Evolutionary conservation across 2,329 filamentous ascomycete species (phyloP).

Genomic region (Microcera coccophila): DNA sequence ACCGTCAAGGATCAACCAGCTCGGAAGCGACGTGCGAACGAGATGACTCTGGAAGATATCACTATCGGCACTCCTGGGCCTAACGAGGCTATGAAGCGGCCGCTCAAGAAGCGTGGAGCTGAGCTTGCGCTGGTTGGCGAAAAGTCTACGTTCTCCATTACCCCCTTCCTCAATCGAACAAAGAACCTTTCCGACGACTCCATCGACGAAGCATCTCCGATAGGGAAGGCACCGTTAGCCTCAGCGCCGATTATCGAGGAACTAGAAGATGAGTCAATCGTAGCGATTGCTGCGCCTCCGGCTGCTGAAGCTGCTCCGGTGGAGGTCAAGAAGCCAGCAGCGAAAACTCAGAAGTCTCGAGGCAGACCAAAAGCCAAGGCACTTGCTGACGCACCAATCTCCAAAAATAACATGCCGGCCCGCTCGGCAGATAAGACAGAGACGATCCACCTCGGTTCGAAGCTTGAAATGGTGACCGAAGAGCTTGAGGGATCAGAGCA

Average conservation of each 20-base stretch:
- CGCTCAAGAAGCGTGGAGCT: slow-evolving; percentile 53
- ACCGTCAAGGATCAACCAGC: slow-evolving; percentile 30
- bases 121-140: slow-evolving; percentile 61
- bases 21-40: slow-evolving; percentile 46
- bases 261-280: slow-evolving; percentile 23
- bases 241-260: slow-evolving; percentile 32
- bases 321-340: slow-evolving; percentile 10
- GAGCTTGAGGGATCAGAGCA: slow-evolving; percentile 30
- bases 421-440: slow-evolving; percentile 34
- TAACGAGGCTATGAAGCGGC: slow-evolving; percentile 40
- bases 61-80: slow-evolving; percentile 47
- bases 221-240: slow-evolving; percentile 10
- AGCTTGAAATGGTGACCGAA: slow-evolving; percentile 40
- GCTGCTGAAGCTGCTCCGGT: slow-evolving; percentile 2
- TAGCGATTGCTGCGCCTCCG: slow-evolving; percentile 1
- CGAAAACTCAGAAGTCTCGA: slow-evolving; percentile 36
- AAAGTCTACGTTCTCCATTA: slow-evolving; percentile 91
- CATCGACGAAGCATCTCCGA: slow-evolving; percentile 23
- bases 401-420: slow-evolving; percentile 44
- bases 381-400: slow-evolving; percentile 42
- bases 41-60: slow-evolving; percentile 43
- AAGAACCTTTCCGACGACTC: slow-evolving; percentile 48
- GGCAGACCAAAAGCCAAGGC: slow-evolving; percentile 41
- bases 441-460: slow-evolving; percentile 14
- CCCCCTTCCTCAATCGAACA: slow-evolving; percentile 81